Conservation (phyloP, 768 basidiomycete species). For the Artomyces pyxidatus region DNA sequence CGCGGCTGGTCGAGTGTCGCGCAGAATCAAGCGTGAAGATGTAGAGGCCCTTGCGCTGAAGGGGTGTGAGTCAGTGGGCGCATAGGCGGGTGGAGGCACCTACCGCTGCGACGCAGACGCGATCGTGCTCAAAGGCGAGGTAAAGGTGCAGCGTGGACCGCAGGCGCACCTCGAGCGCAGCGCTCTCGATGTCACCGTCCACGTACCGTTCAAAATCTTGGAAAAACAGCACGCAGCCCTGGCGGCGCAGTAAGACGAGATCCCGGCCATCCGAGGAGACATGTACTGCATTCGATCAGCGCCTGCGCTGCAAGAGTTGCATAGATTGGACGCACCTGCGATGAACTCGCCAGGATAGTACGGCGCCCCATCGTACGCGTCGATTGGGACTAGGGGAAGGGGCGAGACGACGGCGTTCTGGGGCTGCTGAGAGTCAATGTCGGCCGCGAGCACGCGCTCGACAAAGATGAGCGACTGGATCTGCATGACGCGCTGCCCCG, state of each 20-base stretch:
- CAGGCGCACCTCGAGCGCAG: neutral
- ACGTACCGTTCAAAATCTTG: constrained; percentile 26
- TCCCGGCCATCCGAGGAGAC: constrained; percentile 29
- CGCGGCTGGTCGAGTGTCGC: neutral
- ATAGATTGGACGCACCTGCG: constrained; percentile 2
- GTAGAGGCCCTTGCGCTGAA: constrained; percentile 4
- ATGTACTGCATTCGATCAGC: constrained; percentile 22
- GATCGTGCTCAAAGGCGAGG: constrained; percentile 13
- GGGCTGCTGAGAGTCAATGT: neutral
- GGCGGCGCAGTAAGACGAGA: constrained; percentile 21
- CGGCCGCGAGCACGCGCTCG: neutral
- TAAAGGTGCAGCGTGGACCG: neutral
- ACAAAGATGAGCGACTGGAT: constrained; percentile 7
- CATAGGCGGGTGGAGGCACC: neutral
- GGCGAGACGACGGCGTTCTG: constrained; percentile 6
- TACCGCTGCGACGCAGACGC: constrained; percentile 12
- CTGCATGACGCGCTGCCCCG: constrained; percentile 36
- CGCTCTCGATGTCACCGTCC: constrained; percentile 1
- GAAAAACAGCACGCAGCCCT: constrained; percentile 22
- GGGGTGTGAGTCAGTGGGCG: neutral
- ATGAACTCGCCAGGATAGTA: neutral
- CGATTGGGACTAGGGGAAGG: neutral
- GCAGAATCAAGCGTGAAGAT: constrained; percentile 4
- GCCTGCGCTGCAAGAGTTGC: neutral
- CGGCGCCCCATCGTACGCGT: neutral